Conservation (phyloP, 805 yeast species). For the Ogataea parapolymorpha region DNA sequence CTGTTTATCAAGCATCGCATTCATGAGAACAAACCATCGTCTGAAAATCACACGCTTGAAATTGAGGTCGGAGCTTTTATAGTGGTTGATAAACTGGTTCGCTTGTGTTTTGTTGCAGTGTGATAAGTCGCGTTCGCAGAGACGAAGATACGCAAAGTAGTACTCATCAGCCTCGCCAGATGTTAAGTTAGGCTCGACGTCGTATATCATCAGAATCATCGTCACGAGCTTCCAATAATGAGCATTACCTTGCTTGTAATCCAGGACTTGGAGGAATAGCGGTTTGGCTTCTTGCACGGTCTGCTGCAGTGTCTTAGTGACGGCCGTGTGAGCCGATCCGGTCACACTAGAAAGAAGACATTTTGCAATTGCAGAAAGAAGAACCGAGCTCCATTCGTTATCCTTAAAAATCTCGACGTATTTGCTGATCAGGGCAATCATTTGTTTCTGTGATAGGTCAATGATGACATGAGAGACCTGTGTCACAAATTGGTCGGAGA, state of each 20-base stretch:
- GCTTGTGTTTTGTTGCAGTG: conserved; percentile 14
- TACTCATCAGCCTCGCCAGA: conserved; percentile 11
- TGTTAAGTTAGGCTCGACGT: conserved; percentile 22
- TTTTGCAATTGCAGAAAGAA: conserved; percentile 31
- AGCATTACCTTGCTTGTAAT: conserved; percentile 10
- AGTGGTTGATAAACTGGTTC: conserved; percentile 26
- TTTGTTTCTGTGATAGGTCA: conserved; percentile 47
- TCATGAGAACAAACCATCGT: conserved; percentile 58
- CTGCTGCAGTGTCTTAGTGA: conserved; percentile 9
- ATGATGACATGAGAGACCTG: conserved; percentile 40
- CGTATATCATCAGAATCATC: conserved; percentile 47
- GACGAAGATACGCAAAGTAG: conserved; percentile 38
- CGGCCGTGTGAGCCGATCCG: conserved; percentile 30
- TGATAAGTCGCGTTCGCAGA: conserved; percentile 36
- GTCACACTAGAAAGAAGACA: conserved; percentile 39
- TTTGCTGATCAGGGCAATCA: conserved; percentile 27
- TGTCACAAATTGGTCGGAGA: conserved; percentile 31
- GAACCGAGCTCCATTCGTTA: conserved; percentile 13
- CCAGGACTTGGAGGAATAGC: conserved; percentile 24
- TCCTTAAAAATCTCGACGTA: conserved; percentile 13
- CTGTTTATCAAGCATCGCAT: conserved; percentile 28
- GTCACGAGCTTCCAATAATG: conserved; percentile 45
- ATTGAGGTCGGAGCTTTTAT: conserved; percentile 11
- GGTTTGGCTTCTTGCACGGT: conserved; percentile 16
- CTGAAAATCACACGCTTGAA: conserved; percentile 32